Evolutionary conservation across 306 rosid species (phyloP).

Genomic region (Mucuna pruriens): DNA sequence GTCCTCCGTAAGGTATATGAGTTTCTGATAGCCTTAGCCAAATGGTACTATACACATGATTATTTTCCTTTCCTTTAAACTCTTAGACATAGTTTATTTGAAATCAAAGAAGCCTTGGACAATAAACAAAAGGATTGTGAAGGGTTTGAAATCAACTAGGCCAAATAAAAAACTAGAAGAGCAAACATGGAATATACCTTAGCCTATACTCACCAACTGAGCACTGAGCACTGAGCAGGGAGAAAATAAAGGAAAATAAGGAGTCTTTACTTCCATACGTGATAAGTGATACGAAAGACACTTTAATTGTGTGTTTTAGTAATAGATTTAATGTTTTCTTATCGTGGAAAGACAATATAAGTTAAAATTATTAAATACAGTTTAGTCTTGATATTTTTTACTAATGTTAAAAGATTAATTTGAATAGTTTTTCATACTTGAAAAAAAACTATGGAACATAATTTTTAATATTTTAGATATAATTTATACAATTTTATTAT

Average conservation of each 20-base stretch:
- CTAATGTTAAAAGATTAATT: no score
- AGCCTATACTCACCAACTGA: neutral
- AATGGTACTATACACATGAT: neutral
- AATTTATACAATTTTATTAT: no score
- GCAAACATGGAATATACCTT: neutral
- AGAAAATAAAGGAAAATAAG: neutral
- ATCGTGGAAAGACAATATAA: no score
- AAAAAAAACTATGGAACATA: no score
- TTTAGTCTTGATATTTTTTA: no score
- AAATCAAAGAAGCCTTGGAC: neutral
- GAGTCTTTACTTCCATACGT: neutral
- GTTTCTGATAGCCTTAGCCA: neutral
- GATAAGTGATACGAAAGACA: neutral
- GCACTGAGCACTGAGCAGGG: no score
- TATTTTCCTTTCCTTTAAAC: slow-evolving; percentile 12
- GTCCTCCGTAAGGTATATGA: slow-evolving; percentile 53
- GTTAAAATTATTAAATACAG: no score
- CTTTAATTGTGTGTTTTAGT: neutral
- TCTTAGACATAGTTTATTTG: neutral
- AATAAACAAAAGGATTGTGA: neutral
- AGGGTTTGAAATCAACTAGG: neutral
- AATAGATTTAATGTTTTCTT: neutral
- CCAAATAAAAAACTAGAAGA: neutral
- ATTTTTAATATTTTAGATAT: no score
- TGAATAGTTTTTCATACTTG: no score